Conservation (phyloP, 2,329 filamentous ascomycete species). For the Paecilomyces niveus region DNA sequence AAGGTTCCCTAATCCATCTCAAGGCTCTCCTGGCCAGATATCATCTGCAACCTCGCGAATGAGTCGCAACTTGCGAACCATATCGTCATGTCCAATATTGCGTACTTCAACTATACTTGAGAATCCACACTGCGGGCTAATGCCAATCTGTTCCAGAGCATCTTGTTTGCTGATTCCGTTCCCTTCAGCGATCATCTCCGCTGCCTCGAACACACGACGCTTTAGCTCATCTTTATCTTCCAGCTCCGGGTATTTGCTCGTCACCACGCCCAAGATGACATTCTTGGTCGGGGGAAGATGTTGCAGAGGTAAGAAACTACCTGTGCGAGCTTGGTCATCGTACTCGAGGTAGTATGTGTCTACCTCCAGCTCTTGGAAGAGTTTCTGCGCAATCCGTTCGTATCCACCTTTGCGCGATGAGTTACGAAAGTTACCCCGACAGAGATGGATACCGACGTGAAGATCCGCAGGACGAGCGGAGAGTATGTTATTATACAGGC, state of each 20-base stretch:
- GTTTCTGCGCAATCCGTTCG: constrained; percentile 55
- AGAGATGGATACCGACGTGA: constrained; percentile 67
- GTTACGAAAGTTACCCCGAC: constrained; percentile 54
- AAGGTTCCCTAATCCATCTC: background rate
- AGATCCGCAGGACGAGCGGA: constrained; percentile 55
- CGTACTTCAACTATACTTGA: constrained; percentile 43
- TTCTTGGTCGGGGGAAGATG: constrained; percentile 51
- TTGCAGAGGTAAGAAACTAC: constrained; percentile 55
- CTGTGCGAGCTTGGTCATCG: constrained; percentile 50
- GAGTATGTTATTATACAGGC: constrained; percentile 63
- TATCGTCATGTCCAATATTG: background rate
- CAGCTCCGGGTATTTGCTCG: constrained; percentile 50
- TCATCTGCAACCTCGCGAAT: background rate
- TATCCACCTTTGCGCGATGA: constrained; percentile 55
- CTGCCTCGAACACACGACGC: constrained; percentile 48
- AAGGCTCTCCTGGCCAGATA: background rate
- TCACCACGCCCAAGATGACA: constrained; percentile 54
- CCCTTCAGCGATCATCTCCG: constrained; percentile 59
- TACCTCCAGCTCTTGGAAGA: constrained; percentile 52
- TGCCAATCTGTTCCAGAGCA: constrained; percentile 55
- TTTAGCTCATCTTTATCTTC: constrained; percentile 54
- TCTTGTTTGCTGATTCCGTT: constrained; percentile 54
- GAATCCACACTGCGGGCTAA: constrained; percentile 63
- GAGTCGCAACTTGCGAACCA: background rate
- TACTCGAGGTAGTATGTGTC: constrained; percentile 61